phyloP scores from a whole-genome alignment of 345 rosid species.

The Syzygium oleosum region DNA sequence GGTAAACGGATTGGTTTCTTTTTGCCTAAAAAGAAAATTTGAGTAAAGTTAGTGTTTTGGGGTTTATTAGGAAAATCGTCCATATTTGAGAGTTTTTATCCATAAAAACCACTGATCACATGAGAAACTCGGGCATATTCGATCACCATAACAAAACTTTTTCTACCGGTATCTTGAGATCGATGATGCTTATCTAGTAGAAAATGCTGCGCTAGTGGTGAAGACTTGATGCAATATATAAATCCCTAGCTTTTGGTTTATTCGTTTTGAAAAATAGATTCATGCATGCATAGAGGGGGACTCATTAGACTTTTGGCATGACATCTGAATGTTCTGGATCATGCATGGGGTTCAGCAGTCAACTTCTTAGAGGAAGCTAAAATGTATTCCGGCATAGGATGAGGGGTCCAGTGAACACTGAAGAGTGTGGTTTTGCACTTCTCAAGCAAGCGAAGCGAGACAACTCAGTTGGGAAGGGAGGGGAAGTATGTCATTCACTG shows the following conservation, averaged over 20 bases:
- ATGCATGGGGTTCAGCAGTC: background rate
- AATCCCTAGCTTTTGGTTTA: background rate
- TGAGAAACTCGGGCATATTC: background rate
- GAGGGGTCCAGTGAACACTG: background rate
- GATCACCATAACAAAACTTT: background rate
- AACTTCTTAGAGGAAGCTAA: too few relatives aligned
- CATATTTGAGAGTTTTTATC: background rate
- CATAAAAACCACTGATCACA: background rate
- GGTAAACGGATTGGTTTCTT: background rate
- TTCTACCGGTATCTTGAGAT: background rate
- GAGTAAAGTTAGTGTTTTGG: background rate
- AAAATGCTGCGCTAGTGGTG: background rate
- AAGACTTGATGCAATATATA: background rate
- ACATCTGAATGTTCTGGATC: background rate
- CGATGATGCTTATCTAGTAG: background rate
- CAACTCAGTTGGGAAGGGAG: background rate
- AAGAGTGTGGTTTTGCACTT: background rate
- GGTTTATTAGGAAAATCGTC: background rate
- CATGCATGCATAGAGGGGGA: background rate
- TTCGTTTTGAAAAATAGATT: background rate
- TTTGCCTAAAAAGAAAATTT: background rate
- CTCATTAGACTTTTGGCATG: background rate
- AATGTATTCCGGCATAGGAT: too few relatives aligned
- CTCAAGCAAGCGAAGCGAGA: background rate
- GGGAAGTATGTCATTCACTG: background rate